A percentile compares a stretch with the other conserved stretches of the same genome.
Conservation (phyloP, 2,329 filamentous ascomycete species). For the Dothidotthia symphoricarpi region DNA sequence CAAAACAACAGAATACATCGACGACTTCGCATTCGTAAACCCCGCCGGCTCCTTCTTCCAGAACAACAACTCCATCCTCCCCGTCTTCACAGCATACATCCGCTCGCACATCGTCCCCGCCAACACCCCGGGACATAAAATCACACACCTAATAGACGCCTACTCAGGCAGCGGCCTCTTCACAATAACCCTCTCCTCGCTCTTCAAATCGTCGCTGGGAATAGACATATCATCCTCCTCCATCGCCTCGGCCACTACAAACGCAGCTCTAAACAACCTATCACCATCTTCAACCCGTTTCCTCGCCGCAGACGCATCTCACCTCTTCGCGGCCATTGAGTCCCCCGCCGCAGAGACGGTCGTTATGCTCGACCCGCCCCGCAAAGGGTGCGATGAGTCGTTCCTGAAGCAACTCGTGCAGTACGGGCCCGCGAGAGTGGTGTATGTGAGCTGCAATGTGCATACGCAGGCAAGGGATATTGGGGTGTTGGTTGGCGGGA, state of each 20-base stretch:
- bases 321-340: constrained; percentile 73
- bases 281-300: constrained; percentile 69
- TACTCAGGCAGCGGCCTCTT: constrained; percentile 98
- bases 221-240: constrained; percentile 84
- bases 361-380: constrained; percentile 93
- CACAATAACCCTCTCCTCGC: constrained; percentile 83
- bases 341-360: constrained; percentile 80
- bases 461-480: constrained; percentile 96
- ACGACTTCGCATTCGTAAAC: constrained; percentile 81
- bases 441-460: constrained; percentile 97
- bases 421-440: constrained; percentile 74
- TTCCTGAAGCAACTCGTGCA: constrained; percentile 79
- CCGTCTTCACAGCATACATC: constrained; percentile 82
- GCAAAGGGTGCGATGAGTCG: constrained; percentile 86
- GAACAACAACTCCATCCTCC: constrained; percentile 98
- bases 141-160: constrained; percentile 91
- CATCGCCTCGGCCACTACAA: constrained; percentile 74
- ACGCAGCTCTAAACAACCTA: constrained; percentile 75
- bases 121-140: constrained; percentile 25
- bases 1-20: constrained; percentile 83
- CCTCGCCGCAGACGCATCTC: constrained; percentile 80
- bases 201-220: constrained; percentile 77
- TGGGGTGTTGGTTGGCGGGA: constrained; percentile 76
- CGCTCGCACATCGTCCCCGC: constrained; percentile 61
- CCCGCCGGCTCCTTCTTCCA: constrained; percentile 96